A percentile compares a stretch with the other conserved stretches of the same genome.
phyloP scores from a whole-genome alignment of 2,329 filamentous ascomycete genomes.

The Alternaria incomplexa region DNA sequence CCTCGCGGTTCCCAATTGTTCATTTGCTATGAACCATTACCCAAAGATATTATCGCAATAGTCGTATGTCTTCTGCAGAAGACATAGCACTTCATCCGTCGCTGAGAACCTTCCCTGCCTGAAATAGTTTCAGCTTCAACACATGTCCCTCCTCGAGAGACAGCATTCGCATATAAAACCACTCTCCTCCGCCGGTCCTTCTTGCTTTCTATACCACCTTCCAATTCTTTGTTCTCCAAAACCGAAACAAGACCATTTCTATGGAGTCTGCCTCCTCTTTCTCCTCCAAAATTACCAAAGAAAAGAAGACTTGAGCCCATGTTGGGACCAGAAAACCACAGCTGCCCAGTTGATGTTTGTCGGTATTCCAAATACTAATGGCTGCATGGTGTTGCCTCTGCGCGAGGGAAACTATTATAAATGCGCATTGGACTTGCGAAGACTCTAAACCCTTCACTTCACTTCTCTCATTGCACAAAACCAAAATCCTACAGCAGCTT shows the following conservation, averaged over 20 bases:
- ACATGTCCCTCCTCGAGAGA: background rate
- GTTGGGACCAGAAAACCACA: background rate
- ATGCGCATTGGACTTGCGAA: accelerated
- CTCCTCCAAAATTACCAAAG: background rate
- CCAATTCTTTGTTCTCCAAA: background rate
- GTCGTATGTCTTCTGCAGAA: background rate
- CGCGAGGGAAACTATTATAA: background rate
- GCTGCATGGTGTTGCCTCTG: background rate
- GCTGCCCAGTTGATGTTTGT: background rate
- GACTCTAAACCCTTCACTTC: too few relatives aligned
- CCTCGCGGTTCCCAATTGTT: background rate
- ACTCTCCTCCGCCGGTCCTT: background rate
- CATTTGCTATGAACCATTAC: too few relatives aligned
- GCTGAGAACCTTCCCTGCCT: background rate
- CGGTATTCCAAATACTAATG: background rate
- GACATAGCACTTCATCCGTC: background rate
- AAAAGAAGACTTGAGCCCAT: too few relatives aligned
- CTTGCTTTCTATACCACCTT: background rate
- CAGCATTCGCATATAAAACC: background rate
- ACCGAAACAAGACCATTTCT: too few relatives aligned
- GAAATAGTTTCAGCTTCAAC: background rate
- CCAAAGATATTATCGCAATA: too few relatives aligned
- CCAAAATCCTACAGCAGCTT: too few relatives aligned
- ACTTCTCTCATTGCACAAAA: too few relatives aligned
- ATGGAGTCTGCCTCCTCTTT: background rate